Base-by-base conservation (phyloP, 1,284 basidiomycete genomes). In the Trichosporon sp. region DNA sequence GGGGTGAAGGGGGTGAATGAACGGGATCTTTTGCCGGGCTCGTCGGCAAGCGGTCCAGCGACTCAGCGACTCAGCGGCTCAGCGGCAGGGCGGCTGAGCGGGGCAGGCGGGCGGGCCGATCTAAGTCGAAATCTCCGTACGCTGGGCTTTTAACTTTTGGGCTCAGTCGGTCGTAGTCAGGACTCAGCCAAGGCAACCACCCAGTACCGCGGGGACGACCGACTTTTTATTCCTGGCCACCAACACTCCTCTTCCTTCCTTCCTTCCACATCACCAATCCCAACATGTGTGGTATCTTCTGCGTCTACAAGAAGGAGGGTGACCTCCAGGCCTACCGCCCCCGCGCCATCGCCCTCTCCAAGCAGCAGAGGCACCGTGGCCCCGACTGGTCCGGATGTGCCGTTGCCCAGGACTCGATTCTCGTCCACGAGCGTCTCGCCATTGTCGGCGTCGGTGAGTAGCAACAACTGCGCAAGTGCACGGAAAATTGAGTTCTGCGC, bases 371-470 rank as follows among this genome's bases (percentile, higher is more conserved):
- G 72, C 95, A 97, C 84, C 90, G 95, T 77, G 95, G 95, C 65
- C 96, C 96, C 40, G 95, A 98, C 85, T 98, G 95, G 95, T 95
- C 94, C 37, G 95, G 95, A 48, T 96, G 92, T 84, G 91, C 90
- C 84, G 91, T 94, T 75, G 92, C 92, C 66, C 89, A 91, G 82
- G 88, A 92, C 75, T 88, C 89, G 63, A 88, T 96, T 70, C 88
- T 96, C 70, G 92, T 92, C 37, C 94, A 96, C 78, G 94, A 96
- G 83, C 91, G 94, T 76, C 88, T 99, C 68, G 97, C 97, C 59
- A 94, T 99, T 83, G 97, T 99, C 73, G 97, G 97, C 80, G 94
- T 99, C 77, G 95, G 95, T 95, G 74, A 86, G 93, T 88, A 54
- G 6, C 16, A 4, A 11, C 21, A 26, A 14, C 6, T 19, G 38